Evolutionary conservation across 345 rosid species (phyloP).

Genomic region (Hevea brasiliensis): DNA sequence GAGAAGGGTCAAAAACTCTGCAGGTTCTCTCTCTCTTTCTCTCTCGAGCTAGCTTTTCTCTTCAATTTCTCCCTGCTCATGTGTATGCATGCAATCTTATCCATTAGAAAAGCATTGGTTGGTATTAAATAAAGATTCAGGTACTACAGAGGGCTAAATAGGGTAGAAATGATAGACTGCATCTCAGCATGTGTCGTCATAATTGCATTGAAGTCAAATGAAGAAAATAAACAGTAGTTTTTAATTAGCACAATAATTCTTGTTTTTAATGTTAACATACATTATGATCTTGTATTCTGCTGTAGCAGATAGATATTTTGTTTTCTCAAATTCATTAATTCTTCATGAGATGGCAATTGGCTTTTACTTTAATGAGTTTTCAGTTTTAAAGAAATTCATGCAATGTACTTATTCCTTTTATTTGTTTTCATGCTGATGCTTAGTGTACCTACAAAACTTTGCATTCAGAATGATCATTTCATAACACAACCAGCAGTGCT

Average conservation of each 20-base stretch:
- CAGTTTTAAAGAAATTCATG: too few species aligned
- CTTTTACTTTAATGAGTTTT: too few species aligned
- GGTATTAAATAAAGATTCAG: background rate
- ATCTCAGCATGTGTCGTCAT: background rate
- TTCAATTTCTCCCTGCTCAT: background rate
- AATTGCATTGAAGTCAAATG: background rate
- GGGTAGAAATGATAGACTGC: background rate
- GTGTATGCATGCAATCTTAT: background rate
- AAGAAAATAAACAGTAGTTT: background rate
- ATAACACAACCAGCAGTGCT: background rate
- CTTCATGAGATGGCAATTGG: background rate
- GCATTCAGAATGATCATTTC: background rate
- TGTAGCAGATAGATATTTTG: background rate
- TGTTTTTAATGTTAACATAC: too few species aligned
- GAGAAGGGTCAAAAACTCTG: conserved; percentile 83
- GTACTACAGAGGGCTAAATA: background rate
- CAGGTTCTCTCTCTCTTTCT: conserved; percentile 47
- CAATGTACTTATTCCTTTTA: background rate
- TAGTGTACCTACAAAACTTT: background rate
- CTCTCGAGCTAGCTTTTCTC: background rate
- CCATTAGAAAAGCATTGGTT: background rate
- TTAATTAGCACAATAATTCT: background rate
- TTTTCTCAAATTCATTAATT: background rate
- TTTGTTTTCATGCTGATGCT: background rate
- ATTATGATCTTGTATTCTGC: background rate